A percentile compares a stretch with the other conserved stretches of the same genome.
Conservation (phyloP, 305 asterid species). For the Fraxinus xanthoxyloides region DNA sequence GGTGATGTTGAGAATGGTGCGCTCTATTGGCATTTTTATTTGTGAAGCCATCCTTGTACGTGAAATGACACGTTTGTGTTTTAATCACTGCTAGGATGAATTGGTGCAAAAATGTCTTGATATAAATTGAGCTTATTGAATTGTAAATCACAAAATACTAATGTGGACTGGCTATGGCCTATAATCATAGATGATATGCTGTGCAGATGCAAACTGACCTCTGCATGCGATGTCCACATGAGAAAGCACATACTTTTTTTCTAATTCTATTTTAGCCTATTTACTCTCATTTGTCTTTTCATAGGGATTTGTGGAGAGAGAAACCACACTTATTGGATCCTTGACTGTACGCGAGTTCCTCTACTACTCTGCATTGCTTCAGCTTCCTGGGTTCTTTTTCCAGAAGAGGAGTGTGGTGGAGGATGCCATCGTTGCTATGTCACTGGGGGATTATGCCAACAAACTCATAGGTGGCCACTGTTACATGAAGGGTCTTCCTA, state of each 20-base stretch:
- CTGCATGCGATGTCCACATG: background rate
- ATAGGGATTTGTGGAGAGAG: constrained; percentile 92
- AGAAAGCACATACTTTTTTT: background rate
- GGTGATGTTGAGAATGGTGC: background rate
- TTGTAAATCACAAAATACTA: constrained; percentile 4
- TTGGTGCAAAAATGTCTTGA: background rate
- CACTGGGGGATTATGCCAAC: constrained; percentile 80
- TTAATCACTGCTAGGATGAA: background rate
- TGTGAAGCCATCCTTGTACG: background rate
- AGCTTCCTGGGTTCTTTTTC: constrained; percentile 77
- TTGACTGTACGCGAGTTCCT: constrained; percentile 99
- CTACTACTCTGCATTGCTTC: constrained; percentile 85
- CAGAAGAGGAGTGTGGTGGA: constrained; percentile 77
- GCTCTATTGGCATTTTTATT: background rate
- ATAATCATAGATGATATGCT: background rate
- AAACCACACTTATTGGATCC: constrained; percentile 83
- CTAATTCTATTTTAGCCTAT: background rate
- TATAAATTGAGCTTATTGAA: constrained; percentile 1
- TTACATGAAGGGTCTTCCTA: constrained; percentile 82
- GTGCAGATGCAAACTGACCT: constrained; percentile 6
- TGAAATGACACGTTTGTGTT: background rate
- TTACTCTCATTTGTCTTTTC: constrained; percentile 13
- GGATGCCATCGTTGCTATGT: constrained; percentile 91
- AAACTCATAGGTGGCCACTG: constrained; percentile 97
- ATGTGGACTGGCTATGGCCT: background rate